Base-by-base conservation (phyloP, 2,329 filamentous ascomycete genomes). In the Verticillium klebahnii region DNA sequence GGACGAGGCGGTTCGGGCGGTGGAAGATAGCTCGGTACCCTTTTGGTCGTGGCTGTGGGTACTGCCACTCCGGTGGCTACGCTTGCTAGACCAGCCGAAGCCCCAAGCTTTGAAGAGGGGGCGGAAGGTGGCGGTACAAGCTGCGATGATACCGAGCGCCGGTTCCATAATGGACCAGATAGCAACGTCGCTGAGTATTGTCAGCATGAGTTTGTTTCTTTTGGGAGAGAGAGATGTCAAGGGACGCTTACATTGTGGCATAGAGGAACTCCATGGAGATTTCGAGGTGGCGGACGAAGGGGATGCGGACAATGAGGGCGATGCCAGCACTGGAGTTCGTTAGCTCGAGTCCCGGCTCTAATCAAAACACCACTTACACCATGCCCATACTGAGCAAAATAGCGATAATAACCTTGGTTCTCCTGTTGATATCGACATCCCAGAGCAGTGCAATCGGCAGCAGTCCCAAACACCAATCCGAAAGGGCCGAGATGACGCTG, bases 401-500 rank as follows among this genome's bases (percentile, higher is more conserved):
- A 5, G 75, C 77, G 32, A 85, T 73, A 17, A 77, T 72, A 6
- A 77, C 59, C 66, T 83, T 84, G 3, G 78, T 80, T 40, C 74
- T 73, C 45, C 69, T 69, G 52, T 78, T 78, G 71, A 85, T 80
- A 62, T 80, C 77, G 39, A 84, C 73, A 23, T 78, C 71, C 79
- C 81, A 83, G 0, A 85, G 72, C 45, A 85, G 76, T 14, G 77
- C 76, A 7, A 83, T 74, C 0, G 83, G 83, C 5, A 85, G 68
- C 3, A 82, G 67, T 2, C 78, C 82, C 14, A 84, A 74, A 1
- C 75, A 75, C 71, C 81, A 80, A 64, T 86, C 82, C 54, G 74
- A 77, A 5, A 78, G 62, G 7, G 78, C 78, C 31, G 74, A 77
- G 34, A 83, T 68, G 23, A 73, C 75, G 50, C 79, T 80, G 69